Evolutionary conservation across 2,329 filamentous ascomycete species (phyloP).

Genomic region (Neophaeococcomyces mojaviensis): DNA sequence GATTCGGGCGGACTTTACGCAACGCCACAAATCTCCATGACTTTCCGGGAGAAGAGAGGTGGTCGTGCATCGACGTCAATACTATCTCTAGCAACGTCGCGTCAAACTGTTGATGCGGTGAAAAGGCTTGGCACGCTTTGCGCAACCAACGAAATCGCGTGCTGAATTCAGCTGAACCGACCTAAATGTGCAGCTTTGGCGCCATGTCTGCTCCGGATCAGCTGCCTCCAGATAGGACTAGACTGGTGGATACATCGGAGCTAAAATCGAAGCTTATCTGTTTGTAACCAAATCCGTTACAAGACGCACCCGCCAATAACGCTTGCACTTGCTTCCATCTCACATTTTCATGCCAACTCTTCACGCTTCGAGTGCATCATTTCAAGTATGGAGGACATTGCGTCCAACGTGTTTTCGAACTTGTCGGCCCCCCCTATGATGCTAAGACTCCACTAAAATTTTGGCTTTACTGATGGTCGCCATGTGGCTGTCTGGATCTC

Average conservation of each 20-base stretch:
- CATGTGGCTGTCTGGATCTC: conserved; percentile 6
- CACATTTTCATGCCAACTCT: neutral
- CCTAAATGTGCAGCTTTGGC: neutral
- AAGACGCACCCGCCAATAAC: neutral
- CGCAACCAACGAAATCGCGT: neutral
- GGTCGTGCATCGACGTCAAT: neutral
- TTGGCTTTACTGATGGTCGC: neutral
- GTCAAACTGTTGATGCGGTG: neutral
- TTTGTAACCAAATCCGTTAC: neutral
- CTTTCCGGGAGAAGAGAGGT: neutral
- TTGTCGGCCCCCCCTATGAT: neutral
- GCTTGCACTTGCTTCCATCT: neutral
- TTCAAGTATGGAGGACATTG: no score
- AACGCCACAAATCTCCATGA: conserved; percentile 1
- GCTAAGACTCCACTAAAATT: neutral
- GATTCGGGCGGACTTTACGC: neutral
- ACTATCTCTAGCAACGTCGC: neutral
- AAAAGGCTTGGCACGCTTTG: conserved; percentile 3
- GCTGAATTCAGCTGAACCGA: conserved; percentile 3
- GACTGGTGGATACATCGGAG: neutral
- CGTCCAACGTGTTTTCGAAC: neutral
- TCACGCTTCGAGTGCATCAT: neutral
- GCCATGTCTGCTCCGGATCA: neutral
- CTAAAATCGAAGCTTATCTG: conserved; percentile 3
- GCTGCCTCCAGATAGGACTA: neutral